Conservation (phyloP, 2,329 filamentous ascomycete genomes). For the Calonectria honghensis region DNA sequence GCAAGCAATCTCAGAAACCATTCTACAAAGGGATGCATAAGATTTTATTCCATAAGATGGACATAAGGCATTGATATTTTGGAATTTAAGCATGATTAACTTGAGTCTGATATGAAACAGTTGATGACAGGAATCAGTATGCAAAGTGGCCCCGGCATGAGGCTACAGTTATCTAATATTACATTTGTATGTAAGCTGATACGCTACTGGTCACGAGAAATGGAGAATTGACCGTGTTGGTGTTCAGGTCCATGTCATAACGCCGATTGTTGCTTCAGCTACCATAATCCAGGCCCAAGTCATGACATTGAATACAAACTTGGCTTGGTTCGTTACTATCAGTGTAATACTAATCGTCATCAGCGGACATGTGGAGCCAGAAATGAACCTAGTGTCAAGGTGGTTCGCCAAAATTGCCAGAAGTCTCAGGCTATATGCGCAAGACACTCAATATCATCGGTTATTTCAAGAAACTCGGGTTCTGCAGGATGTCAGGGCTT, state of each 20-base stretch:
- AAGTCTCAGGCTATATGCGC: background rate
- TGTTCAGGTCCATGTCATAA: conserved; percentile 5
- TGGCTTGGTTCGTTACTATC: background rate
- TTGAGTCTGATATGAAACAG: background rate
- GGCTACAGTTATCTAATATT: background rate
- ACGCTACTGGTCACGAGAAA: too few species aligned
- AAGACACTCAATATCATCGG: background rate
- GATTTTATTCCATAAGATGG: too few species aligned
- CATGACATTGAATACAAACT: background rate
- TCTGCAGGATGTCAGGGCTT: background rate
- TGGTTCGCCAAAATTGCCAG: background rate
- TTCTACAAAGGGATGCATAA: background rate
- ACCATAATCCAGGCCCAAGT: conserved; percentile 22
- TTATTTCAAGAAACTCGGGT: background rate
- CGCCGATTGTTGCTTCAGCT: conserved; percentile 13
- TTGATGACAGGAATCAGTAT: background rate
- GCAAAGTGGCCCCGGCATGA: conserved; percentile 15
- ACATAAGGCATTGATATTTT: too few species aligned
- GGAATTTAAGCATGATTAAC: too few species aligned
- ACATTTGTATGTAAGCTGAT: background rate
- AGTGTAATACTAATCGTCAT: background rate
- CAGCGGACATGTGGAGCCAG: conserved; percentile 1
- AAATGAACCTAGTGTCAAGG: background rate
- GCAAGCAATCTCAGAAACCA: background rate
- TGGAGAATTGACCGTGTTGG: too few species aligned